Evolutionary conservation across 1,284 basidiomycete genomes (phyloP).

Genomic region (Ustilago sp.): DNA sequence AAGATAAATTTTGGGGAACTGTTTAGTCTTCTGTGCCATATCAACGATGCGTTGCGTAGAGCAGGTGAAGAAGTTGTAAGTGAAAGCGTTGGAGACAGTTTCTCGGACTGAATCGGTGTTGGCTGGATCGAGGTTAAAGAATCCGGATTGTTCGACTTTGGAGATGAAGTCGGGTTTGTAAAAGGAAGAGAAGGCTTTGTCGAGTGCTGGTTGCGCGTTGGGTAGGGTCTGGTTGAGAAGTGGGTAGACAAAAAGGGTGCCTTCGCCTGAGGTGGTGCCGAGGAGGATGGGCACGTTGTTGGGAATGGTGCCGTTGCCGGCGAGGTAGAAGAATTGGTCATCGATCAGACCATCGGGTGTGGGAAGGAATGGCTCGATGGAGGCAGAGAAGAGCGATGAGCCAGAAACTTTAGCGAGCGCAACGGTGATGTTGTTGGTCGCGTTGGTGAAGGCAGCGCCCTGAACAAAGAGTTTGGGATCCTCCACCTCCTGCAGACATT

Average conservation of each 20-base stretch:
- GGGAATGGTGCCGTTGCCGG: constrained; percentile 42
- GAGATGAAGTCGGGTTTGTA: constrained; percentile 16
- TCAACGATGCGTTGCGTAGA: constrained; percentile 37
- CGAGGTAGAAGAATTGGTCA: constrained; percentile 49
- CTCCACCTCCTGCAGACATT: constrained; percentile 38
- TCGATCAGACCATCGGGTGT: constrained; percentile 38
- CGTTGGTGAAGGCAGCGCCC: constrained; percentile 26
- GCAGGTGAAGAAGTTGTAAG: constrained; percentile 50
- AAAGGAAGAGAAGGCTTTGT: constrained; percentile 16
- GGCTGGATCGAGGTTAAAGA: constrained; percentile 31
- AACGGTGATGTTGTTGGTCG: constrained; percentile 21
- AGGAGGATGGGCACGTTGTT: constrained; percentile 42
- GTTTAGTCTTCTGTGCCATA: constrained; percentile 10
- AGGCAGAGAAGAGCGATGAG: constrained; percentile 13
- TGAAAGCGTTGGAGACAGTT: constrained; percentile 26
- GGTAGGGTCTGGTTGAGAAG: constrained; percentile 24
- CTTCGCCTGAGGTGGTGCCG: constrained; percentile 41
- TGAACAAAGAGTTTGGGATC: constrained; percentile 28
- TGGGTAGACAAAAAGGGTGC: constrained; percentile 33
- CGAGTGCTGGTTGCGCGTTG: constrained; percentile 20
- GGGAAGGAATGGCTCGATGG: constrained; percentile 45
- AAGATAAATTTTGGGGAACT: constrained; percentile 38
- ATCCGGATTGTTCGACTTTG: constrained; percentile 19
- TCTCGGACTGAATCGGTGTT: constrained; percentile 34
- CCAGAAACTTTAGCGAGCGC: constrained; percentile 10